Evolutionary conservation across 2,329 filamentous ascomycete species (phyloP).

Genomic region (Phaeosphaeriaceae sp.): DNA sequence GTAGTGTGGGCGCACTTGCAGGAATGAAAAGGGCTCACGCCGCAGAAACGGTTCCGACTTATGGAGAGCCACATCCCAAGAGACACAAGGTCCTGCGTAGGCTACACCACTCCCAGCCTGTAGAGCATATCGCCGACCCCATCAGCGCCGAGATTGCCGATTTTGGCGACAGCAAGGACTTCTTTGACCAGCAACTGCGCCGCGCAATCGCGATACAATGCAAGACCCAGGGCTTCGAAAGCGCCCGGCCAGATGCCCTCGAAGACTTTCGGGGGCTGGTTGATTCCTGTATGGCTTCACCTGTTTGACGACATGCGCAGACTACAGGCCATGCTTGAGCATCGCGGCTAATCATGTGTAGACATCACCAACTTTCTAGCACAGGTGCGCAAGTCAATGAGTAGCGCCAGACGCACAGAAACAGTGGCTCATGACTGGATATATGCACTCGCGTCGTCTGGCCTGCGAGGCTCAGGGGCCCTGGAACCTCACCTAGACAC

Average conservation of each 20-base stretch:
- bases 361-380: slow-evolving; percentile 62
- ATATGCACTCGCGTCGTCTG: slow-evolving; percentile 54
- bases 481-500: slow-evolving; percentile 50
- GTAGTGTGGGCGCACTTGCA: slow-evolving; percentile 37
- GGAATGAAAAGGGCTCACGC: slow-evolving; percentile 44
- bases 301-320: slow-evolving; percentile 14
- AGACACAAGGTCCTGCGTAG: slow-evolving; percentile 44
- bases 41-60: slow-evolving; percentile 25
- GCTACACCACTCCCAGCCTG: slow-evolving; percentile 45
- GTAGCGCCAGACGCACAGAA: slow-evolving; percentile 59
- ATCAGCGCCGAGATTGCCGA: slow-evolving; percentile 41
- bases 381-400: slow-evolving; percentile 64
- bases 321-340: background rate
- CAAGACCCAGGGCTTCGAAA: slow-evolving; percentile 60
- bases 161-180: slow-evolving; percentile 55
- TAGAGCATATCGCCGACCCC: slow-evolving; percentile 40
- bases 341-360: slow-evolving; percentile 39
- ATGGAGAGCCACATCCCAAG: slow-evolving; percentile 36
- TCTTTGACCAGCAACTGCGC: slow-evolving; percentile 61
- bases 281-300: slow-evolving; percentile 63
- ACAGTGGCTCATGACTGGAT: slow-evolving; percentile 67
- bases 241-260: slow-evolving; percentile 61
- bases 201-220: slow-evolving; percentile 62
- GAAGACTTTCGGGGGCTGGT: slow-evolving; percentile 61
- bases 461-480: slow-evolving; percentile 49